Conservation (phyloP, 2,329 filamentous ascomycete genomes). For the Exophiala bonariae region DNA sequence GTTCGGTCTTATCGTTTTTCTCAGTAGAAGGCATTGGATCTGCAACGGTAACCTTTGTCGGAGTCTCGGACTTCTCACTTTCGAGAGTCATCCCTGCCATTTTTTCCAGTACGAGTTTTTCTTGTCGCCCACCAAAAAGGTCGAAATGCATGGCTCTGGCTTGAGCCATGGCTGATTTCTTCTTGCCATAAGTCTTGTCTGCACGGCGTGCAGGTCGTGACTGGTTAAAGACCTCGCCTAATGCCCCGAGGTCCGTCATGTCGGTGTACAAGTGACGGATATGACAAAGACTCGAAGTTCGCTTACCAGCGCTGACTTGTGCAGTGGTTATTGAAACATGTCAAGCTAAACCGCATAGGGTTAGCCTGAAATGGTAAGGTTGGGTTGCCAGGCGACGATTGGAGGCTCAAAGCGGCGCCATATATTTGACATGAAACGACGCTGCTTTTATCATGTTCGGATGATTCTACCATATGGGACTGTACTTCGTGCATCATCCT, state of each 20-base stretch:
- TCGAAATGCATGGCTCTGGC: slow-evolving; percentile 20
- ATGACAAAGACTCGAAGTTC: slow-evolving; percentile 3
- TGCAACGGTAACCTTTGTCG: neutral
- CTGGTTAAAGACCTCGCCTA: slow-evolving; percentile 23
- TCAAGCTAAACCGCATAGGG: neutral
- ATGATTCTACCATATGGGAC: no score
- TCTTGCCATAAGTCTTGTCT: slow-evolving; percentile 27
- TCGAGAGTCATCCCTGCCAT: slow-evolving; percentile 20
- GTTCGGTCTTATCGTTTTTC: slow-evolving; percentile 1
- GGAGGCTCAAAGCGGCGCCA: neutral
- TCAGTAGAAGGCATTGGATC: no score
- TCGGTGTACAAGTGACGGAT: slow-evolving; percentile 1
- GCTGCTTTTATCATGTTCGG: no score
- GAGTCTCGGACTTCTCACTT: slow-evolving; percentile 1
- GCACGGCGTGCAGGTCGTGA: slow-evolving; percentile 14
- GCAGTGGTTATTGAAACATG: neutral
- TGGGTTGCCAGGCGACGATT: slow-evolving; percentile 2
- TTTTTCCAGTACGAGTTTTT: slow-evolving; percentile 20
- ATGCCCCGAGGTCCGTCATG: slow-evolving; percentile 18
- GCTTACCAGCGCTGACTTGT: slow-evolving; percentile 4
- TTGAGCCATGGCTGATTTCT: slow-evolving; percentile 17
- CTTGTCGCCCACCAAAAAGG: slow-evolving; percentile 22
- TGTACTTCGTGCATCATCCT: no score
- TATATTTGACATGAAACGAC: neutral
- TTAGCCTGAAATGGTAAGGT: neutral